Evolutionary conservation across 331 rosid species (phyloP).

Genomic region (Stylosanthes scabra): DNA sequence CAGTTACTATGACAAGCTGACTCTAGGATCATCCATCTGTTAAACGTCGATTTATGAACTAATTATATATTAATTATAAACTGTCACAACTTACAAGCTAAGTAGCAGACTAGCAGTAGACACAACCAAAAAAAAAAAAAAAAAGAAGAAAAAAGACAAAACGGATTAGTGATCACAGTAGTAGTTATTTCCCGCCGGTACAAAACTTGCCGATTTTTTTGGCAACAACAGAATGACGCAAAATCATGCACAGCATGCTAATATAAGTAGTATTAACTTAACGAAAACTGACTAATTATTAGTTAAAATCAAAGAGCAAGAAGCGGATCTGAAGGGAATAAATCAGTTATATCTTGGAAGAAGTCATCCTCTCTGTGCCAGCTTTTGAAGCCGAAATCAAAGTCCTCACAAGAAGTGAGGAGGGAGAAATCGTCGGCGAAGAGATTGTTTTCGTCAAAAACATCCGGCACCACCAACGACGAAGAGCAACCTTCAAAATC

Average conservation of each 20-base stretch:
- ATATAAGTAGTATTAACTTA: neutral
- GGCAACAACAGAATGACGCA: constrained; percentile 44
- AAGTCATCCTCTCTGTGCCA: constrained; percentile 50
- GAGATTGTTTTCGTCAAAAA: constrained; percentile 38
- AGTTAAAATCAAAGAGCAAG: constrained; percentile 51
- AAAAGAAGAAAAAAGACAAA: neutral
- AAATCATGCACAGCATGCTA: neutral
- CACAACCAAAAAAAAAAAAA: neutral
- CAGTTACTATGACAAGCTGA: neutral
- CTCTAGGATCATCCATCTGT: constrained; percentile 16
- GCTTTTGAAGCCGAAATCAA: constrained; percentile 54
- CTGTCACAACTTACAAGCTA: constrained; percentile 5
- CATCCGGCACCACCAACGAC: constrained; percentile 43
- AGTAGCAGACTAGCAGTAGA: too few relatives aligned
- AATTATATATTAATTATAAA: neutral
- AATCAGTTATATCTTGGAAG: constrained; percentile 88
- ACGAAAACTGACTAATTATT: neutral
- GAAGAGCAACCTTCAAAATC: constrained; percentile 46
- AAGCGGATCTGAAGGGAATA: constrained; percentile 69
- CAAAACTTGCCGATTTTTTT: constrained; percentile 60
- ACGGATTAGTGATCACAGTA: constrained; percentile 25
- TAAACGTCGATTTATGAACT: constrained; percentile 37
- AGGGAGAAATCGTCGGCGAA: constrained; percentile 35
- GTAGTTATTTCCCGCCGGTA: constrained; percentile 45
- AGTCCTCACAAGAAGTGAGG: constrained; percentile 38